Evolutionary conservation across 768 basidiomycete genomes (phyloP).

Genomic region (Myochromella boudieri): DNA sequence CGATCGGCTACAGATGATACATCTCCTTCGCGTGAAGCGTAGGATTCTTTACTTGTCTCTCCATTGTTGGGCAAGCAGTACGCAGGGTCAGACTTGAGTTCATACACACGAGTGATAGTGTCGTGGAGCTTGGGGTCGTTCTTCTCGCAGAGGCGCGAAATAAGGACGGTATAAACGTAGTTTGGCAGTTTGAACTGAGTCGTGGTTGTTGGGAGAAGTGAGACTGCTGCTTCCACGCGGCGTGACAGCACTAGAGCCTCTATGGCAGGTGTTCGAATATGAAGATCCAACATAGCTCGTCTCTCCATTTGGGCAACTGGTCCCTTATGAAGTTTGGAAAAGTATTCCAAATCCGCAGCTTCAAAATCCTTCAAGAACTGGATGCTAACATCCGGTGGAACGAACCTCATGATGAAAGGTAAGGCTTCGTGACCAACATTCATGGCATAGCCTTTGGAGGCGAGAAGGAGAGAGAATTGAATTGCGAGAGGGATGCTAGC

Average conservation of each 20-base stretch:
- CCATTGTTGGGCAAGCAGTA: neutral
- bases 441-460: slow-evolving; percentile 37
- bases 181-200: slow-evolving; percentile 30
- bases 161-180: slow-evolving; percentile 36
- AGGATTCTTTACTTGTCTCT: neutral
- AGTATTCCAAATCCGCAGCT: slow-evolving; percentile 21
- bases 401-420: slow-evolving; percentile 43
- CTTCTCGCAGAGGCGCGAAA: slow-evolving; percentile 21
- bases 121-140: slow-evolving; percentile 5
- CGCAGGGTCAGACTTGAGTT: slow-evolving; percentile 14
- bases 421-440: slow-evolving; percentile 24
- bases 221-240: slow-evolving; percentile 40
- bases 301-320: neutral
- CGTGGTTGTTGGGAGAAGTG: slow-evolving; percentile 37
- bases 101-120: slow-evolving; percentile 18
- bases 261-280: slow-evolving; percentile 39
- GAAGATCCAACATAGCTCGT: slow-evolving; percentile 8
- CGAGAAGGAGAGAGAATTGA: slow-evolving; percentile 31
- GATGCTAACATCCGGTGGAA: slow-evolving; percentile 29
- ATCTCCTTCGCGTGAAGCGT: neutral
- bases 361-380: slow-evolving; percentile 41
- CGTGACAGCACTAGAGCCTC: slow-evolving; percentile 37
- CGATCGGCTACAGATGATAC: neutral
- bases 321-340: slow-evolving; percentile 7
- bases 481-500: slow-evolving; percentile 28